Conservation (phyloP, 805 yeast genomes). For the Zygosaccharomyces gambellarensis region DNA sequence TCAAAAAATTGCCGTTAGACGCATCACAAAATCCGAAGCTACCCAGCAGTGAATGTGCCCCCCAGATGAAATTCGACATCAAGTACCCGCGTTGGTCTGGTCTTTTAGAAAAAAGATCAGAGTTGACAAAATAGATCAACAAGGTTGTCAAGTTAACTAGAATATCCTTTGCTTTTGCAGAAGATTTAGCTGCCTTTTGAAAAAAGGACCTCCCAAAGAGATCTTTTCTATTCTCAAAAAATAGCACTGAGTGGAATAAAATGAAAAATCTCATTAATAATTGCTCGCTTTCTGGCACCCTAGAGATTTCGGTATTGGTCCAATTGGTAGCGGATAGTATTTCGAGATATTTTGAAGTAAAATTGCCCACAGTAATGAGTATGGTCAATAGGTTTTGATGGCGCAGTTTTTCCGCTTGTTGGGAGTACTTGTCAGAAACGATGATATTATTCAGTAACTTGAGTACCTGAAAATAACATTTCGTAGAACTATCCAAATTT, state of each 20-base stretch:
- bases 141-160: constrained; percentile 33
- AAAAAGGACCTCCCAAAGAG: constrained; percentile 40
- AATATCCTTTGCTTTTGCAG: constrained; percentile 43
- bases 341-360: constrained; percentile 38
- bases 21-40: constrained; percentile 61
- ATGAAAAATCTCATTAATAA: constrained; percentile 33
- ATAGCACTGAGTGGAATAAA: constrained; percentile 44
- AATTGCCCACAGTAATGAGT: constrained; percentile 51
- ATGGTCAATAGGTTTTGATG: constrained; percentile 43
- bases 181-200: constrained; percentile 41
- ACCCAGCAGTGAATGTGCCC: constrained; percentile 74
- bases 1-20: constrained; percentile 57
- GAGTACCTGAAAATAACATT: constrained; percentile 51
- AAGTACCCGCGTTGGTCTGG: constrained; percentile 5
- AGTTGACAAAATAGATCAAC: constrained; percentile 13
- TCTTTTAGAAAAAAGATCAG: not conserved
- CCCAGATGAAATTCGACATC: constrained; percentile 40
- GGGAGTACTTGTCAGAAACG: constrained; percentile 22
- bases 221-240: constrained; percentile 45
- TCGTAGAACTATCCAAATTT: constrained; percentile 36
- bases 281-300: constrained; percentile 13
- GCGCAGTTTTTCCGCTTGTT: constrained; percentile 34
- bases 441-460: constrained; percentile 39
- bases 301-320: constrained; percentile 30
- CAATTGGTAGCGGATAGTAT: constrained; percentile 29